Evolutionary conservation across 1,284 basidiomycete genomes (phyloP).

Genomic region (Cryptococcus sp.): DNA sequence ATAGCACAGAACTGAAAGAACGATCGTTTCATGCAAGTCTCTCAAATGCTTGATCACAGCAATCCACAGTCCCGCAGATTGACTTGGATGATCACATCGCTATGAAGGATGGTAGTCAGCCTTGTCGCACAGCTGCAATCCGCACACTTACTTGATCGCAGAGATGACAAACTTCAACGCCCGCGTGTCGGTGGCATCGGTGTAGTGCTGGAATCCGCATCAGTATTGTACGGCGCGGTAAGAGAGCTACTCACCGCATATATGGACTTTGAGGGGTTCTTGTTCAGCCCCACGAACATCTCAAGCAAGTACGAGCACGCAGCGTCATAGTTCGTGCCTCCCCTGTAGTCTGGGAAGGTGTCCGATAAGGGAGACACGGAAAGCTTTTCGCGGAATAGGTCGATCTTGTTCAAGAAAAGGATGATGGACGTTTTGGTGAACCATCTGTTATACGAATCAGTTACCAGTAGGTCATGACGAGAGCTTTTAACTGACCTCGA

Average conservation of each 20-base stretch:
- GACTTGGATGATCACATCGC: slow-evolving; percentile 55
- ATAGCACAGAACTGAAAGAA: too few relatives aligned
- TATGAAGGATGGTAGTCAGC: slow-evolving; percentile 14
- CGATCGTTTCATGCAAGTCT: too few relatives aligned
- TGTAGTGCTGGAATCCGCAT: slow-evolving; percentile 48
- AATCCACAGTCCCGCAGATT: slow-evolving; percentile 55
- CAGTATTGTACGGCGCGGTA: not conserved
- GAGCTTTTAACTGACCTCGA: slow-evolving; percentile 55
- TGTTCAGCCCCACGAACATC: slow-evolving; percentile 82
- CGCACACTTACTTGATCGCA: slow-evolving; percentile 58
- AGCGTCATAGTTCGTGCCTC: slow-evolving; percentile 74
- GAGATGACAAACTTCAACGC: slow-evolving; percentile 60
- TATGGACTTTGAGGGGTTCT: slow-evolving; percentile 65
- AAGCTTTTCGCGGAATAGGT: slow-evolving; percentile 92
- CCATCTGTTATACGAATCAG: slow-evolving; percentile 24
- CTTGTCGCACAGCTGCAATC: not conserved
- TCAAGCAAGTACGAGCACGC: slow-evolving; percentile 84
- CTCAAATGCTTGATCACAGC: slow-evolving; percentile 28
- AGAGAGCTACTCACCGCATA: slow-evolving; percentile 51
- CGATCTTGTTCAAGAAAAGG: slow-evolving; percentile 90
- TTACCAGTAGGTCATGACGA: not conserved
- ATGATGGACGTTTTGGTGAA: slow-evolving; percentile 54
- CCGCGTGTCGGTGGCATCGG: slow-evolving; percentile 58
- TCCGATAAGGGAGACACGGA: slow-evolving; percentile 79
- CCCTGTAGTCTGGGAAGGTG: slow-evolving; percentile 80